phyloP scores from a whole-genome alignment of 2,329 filamentous ascomycete species.

The Alternaria novae-zelandiae region DNA sequence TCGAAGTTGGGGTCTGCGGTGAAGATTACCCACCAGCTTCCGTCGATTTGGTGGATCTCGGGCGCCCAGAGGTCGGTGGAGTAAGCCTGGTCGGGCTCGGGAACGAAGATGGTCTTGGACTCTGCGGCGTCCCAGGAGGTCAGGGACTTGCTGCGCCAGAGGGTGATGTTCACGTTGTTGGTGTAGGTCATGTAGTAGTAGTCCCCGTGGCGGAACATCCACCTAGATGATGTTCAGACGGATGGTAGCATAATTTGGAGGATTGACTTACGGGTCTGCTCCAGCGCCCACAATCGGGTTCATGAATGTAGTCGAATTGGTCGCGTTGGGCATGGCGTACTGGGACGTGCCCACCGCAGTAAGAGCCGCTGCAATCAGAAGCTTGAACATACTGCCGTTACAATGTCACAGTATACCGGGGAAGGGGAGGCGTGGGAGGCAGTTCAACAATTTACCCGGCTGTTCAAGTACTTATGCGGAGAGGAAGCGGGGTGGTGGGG shows the following conservation, averaged over 20 bases:
- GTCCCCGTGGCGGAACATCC: constrained; percentile 51
- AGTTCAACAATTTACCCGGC: background rate
- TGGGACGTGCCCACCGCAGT: constrained; percentile 26
- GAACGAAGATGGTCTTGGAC: constrained; percentile 51
- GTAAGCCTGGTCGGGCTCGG: constrained; percentile 52
- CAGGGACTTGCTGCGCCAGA: constrained; percentile 50
- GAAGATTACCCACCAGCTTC: constrained; percentile 60
- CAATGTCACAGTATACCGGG: background rate
- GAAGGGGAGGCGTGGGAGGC: background rate
- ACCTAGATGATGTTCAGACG: constrained; percentile 29
- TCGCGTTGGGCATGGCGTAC: constrained; percentile 17
- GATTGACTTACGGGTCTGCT: constrained; percentile 51
- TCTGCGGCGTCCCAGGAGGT: constrained; percentile 56
- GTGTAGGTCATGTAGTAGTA: constrained; percentile 57
- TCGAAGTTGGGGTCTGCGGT: constrained; percentile 58
- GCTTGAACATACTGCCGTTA: constrained; percentile 24
- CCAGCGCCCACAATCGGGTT: constrained; percentile 54
- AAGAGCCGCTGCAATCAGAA: constrained; percentile 25
- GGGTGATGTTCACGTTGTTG: constrained; percentile 52
- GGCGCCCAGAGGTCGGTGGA: constrained; percentile 59
- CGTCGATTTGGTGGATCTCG: constrained; percentile 56
- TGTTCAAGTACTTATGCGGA: constrained; percentile 5
- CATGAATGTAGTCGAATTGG: constrained; percentile 47
- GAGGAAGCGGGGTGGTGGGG: constrained; percentile 12
- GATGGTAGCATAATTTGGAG: background rate